Evolutionary conservation across 495 filamentous ascomycete genomes (phyloP).

Genomic region (Penicillium subrubescens): DNA sequence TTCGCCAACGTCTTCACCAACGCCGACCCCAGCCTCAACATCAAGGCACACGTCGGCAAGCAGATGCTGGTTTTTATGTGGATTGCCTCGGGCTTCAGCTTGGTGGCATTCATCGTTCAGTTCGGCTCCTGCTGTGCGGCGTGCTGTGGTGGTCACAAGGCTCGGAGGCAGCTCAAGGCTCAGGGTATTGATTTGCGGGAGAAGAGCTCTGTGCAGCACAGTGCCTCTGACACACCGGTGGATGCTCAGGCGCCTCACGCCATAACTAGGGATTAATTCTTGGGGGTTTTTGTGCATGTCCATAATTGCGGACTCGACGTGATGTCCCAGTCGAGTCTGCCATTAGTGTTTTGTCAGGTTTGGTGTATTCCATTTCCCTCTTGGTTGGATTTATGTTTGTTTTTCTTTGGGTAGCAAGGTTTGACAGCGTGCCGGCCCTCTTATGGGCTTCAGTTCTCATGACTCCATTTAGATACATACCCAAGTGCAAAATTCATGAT

Average conservation of each 20-base stretch:
- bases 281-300: background rate
- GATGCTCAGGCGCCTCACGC: conserved; percentile 9
- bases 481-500: background rate
- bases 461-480: background rate
- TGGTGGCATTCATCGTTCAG: conserved; percentile 72
- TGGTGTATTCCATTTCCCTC: background rate
- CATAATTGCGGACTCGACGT: background rate
- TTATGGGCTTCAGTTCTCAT: background rate
- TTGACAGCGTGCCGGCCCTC: conserved; percentile 8
- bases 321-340: background rate
- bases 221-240: background rate
- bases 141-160: conserved; percentile 48
- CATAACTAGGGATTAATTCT: conserved; percentile 11
- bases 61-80: conserved; percentile 91
- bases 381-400: background rate
- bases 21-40: conserved; percentile 68
- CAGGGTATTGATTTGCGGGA: conserved; percentile 27
- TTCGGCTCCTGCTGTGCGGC: conserved; percentile 66
- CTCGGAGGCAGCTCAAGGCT: conserved; percentile 40
- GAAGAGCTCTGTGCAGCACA: conserved; percentile 9
- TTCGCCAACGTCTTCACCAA: conserved; percentile 70
- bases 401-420: background rate
- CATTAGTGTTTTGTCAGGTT: background rate
- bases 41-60: conserved; percentile 66
- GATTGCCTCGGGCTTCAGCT: conserved; percentile 67